Base-by-base conservation (phyloP, 306 rosid genomes). In the Boehmeria nivea region DNA sequence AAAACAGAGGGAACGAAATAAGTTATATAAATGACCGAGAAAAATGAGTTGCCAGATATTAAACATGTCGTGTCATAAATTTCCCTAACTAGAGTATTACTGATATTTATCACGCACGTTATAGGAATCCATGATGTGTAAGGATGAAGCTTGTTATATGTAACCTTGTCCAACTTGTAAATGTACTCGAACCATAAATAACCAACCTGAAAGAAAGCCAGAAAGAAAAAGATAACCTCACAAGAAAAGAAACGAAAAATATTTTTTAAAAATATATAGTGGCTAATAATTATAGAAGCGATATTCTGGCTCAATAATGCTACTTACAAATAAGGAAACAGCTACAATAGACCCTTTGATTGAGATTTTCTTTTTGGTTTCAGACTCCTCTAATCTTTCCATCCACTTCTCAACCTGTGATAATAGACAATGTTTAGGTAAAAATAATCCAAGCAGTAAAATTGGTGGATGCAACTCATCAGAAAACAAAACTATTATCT, bases 51-150 rank as follows among this genome's bases (percentile, higher is more conserved):
- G 38, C 17, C 3, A 10, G 17, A 45, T 10, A 5, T 39, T 15
- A 18, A 21, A 65, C 21, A 33, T 16, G n/a, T n/a, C n/a, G n/a
- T n/a, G n/a, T n/a, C n/a, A 42, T 6, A 47, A 63, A 49, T 42
- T 45, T 50, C 46, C 28, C 44, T 22, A 40, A 2, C 4, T 1
- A 51, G 36, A 43, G 46, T 23, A 57, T 15, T 42, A 9, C 24
- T 62, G 68, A 57, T 51, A 8, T 8, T 23, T 15, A 61, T 57
- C 46, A 84, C 96, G 21, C 68, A 91, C 96, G 95, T 91, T 63
- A 91, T 91, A 23, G 95, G 99, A 73, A 91, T 91, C 99, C 99
- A 91, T 37, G 99, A 91, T 48, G 99, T 91, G 82, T 91, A 91
- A 13, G 99, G 99, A 73, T 91, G 99, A 31, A 74, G 67, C 66